Conservation (phyloP, 495 filamentous ascomycete species). For the Oidiodendron maius region DNA sequence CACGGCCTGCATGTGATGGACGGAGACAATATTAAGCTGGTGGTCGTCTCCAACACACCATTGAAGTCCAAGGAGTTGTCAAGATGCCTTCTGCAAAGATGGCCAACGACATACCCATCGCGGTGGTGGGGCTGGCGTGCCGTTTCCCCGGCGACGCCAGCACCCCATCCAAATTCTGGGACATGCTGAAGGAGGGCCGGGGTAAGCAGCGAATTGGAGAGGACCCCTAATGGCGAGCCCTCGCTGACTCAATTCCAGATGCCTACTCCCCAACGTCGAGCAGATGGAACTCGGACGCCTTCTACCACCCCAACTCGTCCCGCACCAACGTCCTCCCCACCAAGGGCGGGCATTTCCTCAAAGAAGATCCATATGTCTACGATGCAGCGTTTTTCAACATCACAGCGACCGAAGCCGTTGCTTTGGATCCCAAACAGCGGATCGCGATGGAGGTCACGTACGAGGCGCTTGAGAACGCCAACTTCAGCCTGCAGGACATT, state of each 20-base stretch:
- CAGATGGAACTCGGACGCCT: conserved; percentile 44
- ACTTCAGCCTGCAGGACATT: conserved; percentile 26
- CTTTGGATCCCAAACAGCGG: conserved; percentile 55
- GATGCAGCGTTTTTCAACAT: conserved; percentile 58
- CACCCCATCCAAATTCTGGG: conserved; percentile 50
- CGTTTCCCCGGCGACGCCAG: conserved; percentile 52
- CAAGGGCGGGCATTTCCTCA: conserved; percentile 35
- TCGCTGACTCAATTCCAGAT: not conserved
- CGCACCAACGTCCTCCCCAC: conserved; percentile 9
- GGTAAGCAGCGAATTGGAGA: conserved; percentile 16
- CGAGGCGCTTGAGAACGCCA: conserved; percentile 51
- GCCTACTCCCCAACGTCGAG: too few species aligned
- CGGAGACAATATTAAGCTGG: too few species aligned
- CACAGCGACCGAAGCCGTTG: conserved; percentile 45
- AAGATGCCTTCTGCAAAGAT: too few species aligned
- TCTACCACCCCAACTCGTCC: conserved; percentile 38
- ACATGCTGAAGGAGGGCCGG: conserved; percentile 32
- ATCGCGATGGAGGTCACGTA: conserved; percentile 51
- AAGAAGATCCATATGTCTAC: conserved; percentile 47
- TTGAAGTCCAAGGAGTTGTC: too few species aligned
- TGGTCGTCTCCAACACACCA: too few species aligned
- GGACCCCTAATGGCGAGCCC: not conserved
- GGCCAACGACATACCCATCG: conserved; percentile 54
- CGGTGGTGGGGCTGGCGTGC: conserved; percentile 54
- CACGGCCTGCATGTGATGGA: too few species aligned